Evolutionary conservation across 371 early-diverging fungal genomes (phyloP).

Genomic region (Actinomortierella wolfii): DNA sequence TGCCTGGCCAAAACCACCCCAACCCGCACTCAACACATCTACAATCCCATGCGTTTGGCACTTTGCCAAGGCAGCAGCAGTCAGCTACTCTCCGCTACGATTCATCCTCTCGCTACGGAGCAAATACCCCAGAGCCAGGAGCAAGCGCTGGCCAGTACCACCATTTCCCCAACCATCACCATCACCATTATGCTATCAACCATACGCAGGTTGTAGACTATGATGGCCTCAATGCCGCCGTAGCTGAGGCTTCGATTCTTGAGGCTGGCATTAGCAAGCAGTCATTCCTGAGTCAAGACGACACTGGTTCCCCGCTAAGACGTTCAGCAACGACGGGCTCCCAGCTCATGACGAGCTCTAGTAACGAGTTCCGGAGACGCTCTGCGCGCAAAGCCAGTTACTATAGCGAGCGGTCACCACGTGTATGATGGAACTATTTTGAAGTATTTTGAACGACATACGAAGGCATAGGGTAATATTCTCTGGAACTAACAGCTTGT

Average conservation of each 20-base stretch:
- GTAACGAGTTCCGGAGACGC: slow-evolving; percentile 7
- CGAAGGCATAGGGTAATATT: neutral
- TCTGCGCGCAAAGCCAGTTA: slow-evolving; percentile 32
- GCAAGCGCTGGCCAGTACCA: neutral
- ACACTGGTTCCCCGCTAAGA: no score
- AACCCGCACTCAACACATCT: no score
- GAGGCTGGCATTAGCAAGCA: slow-evolving; percentile 6
- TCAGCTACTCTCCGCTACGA: no score
- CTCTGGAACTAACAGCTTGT: neutral
- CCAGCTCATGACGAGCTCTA: no score
- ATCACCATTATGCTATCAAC: slow-evolving; percentile 4
- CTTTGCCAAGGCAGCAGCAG: no score
- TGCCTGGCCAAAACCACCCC: no score
- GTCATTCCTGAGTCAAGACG: no score
- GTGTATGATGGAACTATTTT: slow-evolving; percentile 12
- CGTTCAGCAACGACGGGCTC: no score
- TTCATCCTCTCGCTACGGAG: no score
- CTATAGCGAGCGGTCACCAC: slow-evolving; percentile 32
- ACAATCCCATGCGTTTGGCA: no score
- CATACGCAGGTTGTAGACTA: slow-evolving; percentile 21
- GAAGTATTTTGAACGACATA: neutral
- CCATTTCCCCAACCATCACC: slow-evolving; percentile 1
- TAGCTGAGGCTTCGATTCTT: slow-evolving; percentile 6
- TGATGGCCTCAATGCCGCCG: slow-evolving; percentile 26
- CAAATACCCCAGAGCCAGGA: no score